A percentile compares a stretch with the other conserved stretches of the same genome.
phyloP scores from a whole-genome alignment of 2,329 filamentous ascomycete species.

The Cucurbitaria berberidis region DNA sequence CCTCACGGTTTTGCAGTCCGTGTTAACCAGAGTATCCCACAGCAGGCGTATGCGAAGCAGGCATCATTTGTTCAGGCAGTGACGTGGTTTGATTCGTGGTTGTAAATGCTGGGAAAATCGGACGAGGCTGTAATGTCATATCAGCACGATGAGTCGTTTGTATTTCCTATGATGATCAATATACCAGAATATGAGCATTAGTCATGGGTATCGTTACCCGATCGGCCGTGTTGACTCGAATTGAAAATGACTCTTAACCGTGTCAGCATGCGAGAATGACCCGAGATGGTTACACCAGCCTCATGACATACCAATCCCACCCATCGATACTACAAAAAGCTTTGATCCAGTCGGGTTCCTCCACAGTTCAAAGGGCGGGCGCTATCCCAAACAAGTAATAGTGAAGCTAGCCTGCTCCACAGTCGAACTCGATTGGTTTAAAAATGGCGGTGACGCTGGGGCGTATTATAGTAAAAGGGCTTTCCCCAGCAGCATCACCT shows the following conservation, averaged over 20 bases:
- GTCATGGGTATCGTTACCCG: neutral
- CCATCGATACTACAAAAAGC: neutral
- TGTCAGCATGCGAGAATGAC: no score
- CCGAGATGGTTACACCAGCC: neutral
- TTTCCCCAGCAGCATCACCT: neutral
- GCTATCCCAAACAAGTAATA: conserved; percentile 6
- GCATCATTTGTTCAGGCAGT: conserved; percentile 45
- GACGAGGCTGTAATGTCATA: neutral
- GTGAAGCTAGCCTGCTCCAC: neutral
- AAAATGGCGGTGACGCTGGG: conserved; percentile 6
- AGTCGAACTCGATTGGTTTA: conserved; percentile 2
- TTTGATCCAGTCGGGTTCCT: neutral
- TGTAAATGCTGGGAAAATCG: conserved; percentile 8
- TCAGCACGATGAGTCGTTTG: no score
- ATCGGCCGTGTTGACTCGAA: no score
- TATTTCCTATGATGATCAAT: neutral
- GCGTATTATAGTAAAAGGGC: no score
- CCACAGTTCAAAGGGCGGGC: conserved; percentile 14
- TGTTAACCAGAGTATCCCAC: conserved; percentile 35
- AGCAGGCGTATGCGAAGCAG: conserved; percentile 47
- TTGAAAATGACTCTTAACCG: no score
- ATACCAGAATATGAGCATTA: neutral
- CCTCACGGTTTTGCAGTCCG: conserved; percentile 47
- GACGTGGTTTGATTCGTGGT: conserved; percentile 48
- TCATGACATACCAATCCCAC: neutral